Conservation (phyloP, 2,329 filamentous ascomycete species). For the Monilinia laxa region DNA sequence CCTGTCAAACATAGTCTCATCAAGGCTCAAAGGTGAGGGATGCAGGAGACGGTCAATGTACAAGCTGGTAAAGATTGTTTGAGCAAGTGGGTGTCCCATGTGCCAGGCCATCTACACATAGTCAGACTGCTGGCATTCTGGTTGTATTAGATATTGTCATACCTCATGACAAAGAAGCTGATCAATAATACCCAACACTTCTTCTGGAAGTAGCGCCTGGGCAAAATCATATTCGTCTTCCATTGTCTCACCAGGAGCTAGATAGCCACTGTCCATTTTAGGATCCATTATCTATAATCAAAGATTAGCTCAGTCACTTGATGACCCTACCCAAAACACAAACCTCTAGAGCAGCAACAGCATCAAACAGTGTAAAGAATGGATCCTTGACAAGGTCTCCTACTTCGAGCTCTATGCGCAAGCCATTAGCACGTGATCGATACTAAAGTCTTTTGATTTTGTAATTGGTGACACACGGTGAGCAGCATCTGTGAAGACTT, state of each 20-base stretch:
- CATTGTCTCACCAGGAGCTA: slow-evolving; percentile 74
- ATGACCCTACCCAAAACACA: slow-evolving; percentile 25
- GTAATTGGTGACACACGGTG: slow-evolving; percentile 46
- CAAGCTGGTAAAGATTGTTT: slow-evolving; percentile 89
- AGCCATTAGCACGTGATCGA: slow-evolving; percentile 34
- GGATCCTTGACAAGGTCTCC: slow-evolving; percentile 93
- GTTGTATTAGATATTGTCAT: slow-evolving; percentile 7
- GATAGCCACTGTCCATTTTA: slow-evolving; percentile 95
- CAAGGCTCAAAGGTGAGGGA: slow-evolving; percentile 62
- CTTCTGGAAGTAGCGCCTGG: slow-evolving; percentile 65
- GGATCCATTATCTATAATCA: slow-evolving; percentile 85
- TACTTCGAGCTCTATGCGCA: slow-evolving; percentile 62
- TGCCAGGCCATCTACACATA: slow-evolving; percentile 83
- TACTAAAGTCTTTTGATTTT: slow-evolving; percentile 11
- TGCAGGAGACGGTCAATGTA: slow-evolving; percentile 83
- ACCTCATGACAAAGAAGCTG: slow-evolving; percentile 88
- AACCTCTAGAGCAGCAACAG: slow-evolving; percentile 81
- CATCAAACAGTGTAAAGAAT: slow-evolving; percentile 89
- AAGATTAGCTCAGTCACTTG: not conserved
- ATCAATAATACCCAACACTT: slow-evolving; percentile 92
- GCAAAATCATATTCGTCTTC: slow-evolving; percentile 80
- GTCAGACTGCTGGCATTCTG: slow-evolving; percentile 19
- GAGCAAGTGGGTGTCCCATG: slow-evolving; percentile 89
- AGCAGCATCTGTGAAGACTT: slow-evolving; percentile 54
- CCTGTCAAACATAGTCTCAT: slow-evolving; percentile 40